Evolutionary conservation across 2,329 filamentous ascomycete species (phyloP), one percentile per base, ranked within the genome.

Genomic region (Ceratocystis smalleyi): DNA sequence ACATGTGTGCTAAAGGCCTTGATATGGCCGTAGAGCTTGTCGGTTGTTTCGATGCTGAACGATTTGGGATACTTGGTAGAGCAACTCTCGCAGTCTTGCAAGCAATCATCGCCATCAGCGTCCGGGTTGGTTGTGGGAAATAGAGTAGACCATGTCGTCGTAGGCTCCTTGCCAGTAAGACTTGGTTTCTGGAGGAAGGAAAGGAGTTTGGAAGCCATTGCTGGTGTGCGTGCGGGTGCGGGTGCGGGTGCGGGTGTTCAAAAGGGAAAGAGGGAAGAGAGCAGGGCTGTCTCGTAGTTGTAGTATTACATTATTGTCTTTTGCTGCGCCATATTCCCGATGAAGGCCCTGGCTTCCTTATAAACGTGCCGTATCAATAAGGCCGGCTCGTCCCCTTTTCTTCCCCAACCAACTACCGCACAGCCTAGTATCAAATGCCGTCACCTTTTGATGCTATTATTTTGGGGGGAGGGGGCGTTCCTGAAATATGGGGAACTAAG

Each of bases 1-100:
- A 96, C 73, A 75, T 99, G 94, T 22, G 91, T 94, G 71, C 83
- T 86, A 88, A 90, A 97, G 43, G 85, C 89, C 71, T 90, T 88
- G 68, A 96, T 82, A 66, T 88, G 79, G 0, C 92, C 94, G 72
- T 95, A 97, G 60, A 99, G 76, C 70, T 85, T 78, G 72, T 96
- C 90, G 5, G 80, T 77, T 73, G 87, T 82, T 65, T 97, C 88
- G 64, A 96, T 83, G 71, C 85, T 84, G 75, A 86, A 87, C 43
- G 75, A 75, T 67, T 77, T 78, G 45, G 92, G 92, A 72, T 91
- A 95, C 67, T 84, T 81, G 69, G 92, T 79, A 15, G 84, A 83
- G 78, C 94, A 97, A 68, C 79, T 84, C 27, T 84, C 83, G 77
- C 92, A 99, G 75, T 97, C 92, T 73, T 84, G 89, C 64, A 88